These are phyloP conservation scores for Cryphonectria japonica DNA, from an alignment of 2,329 filamentous ascomycete genomes.

Conservation along the genomic window DNA sequence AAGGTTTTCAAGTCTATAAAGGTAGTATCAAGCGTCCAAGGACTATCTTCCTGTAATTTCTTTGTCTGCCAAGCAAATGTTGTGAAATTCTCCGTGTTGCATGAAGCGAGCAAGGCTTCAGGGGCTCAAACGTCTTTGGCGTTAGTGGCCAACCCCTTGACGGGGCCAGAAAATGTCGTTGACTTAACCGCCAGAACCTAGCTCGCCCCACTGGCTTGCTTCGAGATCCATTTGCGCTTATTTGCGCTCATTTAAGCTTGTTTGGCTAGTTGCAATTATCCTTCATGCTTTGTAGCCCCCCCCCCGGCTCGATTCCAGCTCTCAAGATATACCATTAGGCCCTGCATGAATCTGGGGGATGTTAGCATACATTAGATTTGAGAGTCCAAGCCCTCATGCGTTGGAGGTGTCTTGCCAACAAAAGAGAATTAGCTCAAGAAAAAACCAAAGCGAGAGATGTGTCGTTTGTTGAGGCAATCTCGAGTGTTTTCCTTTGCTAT, in stretches of 20 bases:
- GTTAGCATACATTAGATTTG: too few species aligned
- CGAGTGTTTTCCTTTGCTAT: too few species aligned
- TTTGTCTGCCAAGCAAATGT: conserved; percentile 1
- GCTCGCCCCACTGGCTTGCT: background rate
- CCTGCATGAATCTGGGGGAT: too few species aligned
- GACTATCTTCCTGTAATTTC: background rate
- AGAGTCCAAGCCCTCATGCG: too few species aligned
- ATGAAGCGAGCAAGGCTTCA: background rate
- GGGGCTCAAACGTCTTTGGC: conserved; percentile 4
- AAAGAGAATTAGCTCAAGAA: too few species aligned
- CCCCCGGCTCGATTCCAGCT: too few species aligned
- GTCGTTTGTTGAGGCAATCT: too few species aligned
- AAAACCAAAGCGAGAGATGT: too few species aligned
- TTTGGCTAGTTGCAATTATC: background rate
- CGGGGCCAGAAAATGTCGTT: background rate
- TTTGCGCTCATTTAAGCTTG: background rate
- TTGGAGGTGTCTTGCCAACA: too few species aligned
- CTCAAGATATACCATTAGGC: too few species aligned
- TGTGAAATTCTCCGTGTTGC: conserved; percentile 8
- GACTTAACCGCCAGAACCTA: background rate
- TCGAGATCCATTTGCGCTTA: background rate
- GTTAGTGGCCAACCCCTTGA: background rate
- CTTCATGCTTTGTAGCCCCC: too few species aligned
- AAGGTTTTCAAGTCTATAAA: background rate
- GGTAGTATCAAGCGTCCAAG: background rate